These are phyloP conservation scores for Aspergillus pseudoterreus DNA, from an alignment of 2,329 filamentous ascomycete species.

Conservation along the genomic window DNA sequence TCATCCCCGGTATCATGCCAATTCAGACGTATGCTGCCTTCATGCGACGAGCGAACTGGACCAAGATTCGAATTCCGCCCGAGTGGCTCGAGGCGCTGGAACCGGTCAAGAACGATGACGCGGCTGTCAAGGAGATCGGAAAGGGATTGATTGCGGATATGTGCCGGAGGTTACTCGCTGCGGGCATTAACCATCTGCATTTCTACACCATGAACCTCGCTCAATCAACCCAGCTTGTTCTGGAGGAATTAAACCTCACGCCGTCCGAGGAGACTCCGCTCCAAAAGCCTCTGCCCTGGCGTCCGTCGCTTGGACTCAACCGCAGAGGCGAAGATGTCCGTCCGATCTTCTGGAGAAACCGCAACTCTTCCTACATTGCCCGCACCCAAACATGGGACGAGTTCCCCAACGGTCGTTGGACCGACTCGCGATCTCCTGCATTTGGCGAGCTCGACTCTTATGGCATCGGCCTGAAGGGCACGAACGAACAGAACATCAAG, in stretches of 20 bases:
- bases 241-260: constrained; percentile 81
- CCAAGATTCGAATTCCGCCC: constrained; percentile 77
- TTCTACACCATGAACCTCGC: constrained; percentile 99
- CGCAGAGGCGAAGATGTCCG: constrained; percentile 91
- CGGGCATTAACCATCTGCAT: constrained; percentile 83
- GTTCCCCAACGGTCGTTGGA: constrained; percentile 98
- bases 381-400: constrained; percentile 99
- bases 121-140: constrained; percentile 83
- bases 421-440: constrained; percentile 90
- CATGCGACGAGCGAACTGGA: constrained; percentile 83
- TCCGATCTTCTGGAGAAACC: constrained; percentile 97
- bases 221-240: constrained; percentile 86
- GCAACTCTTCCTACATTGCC: constrained; percentile 90
- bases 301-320: constrained; percentile 85
- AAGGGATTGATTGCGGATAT: constrained; percentile 83
- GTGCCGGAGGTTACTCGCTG: constrained; percentile 79
- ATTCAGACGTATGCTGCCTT: constrained; percentile 96
- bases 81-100: constrained; percentile 79
- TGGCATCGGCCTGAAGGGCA: constrained; percentile 87
- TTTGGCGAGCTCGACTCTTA: constrained; percentile 95
- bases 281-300: constrained; percentile 91
- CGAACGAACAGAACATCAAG: constrained; percentile 92
- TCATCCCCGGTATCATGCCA: constrained; percentile 85
- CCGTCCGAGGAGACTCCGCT: constrained; percentile 74
- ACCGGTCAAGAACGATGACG: constrained; percentile 94